Evolutionary conservation across 495 filamentous ascomycete species (phyloP), one percentile per base, ranked within the genome.

Genomic region (Daldinia loculata): DNA sequence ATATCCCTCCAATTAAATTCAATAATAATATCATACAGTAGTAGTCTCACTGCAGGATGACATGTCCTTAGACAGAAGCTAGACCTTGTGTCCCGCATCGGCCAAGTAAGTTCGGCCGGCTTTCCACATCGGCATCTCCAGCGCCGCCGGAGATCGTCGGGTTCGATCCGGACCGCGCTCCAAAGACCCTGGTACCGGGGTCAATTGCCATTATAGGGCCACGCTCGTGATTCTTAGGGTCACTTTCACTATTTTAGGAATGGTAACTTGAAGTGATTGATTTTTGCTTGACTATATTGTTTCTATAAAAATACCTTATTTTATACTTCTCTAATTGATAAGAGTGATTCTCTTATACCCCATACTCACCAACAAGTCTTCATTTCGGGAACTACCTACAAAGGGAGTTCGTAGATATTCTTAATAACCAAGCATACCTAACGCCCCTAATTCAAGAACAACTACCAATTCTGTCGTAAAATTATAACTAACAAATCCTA

Each of bases 81-180:
- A 15, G 41, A 30, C 32, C 39, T 56, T 50, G 30, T 14, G 0
- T 45, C 24, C 26, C 48, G 56, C 52, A 57, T 52, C 51, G 24
- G 27, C 52, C 57, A 51, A 38, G n/a, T 12, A 12, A 34, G 29
- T 60, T 26, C 19, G 17, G 19, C 56, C 22, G 14, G 8, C 7
- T 52, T 26, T 50, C 45, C 45, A 17, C n/a, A 2, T 50, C 69
- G 69, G 69, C 50, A 72, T 32, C 60, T 64, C 55, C 53, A 64
- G 53, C 41, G n/a, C 69, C 63, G 60, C 69, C 69, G 69, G 69
- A 72, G 56, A 72, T 67, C 69, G 69, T 67, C 69, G 69, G 65
- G 51, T 6, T 61, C 36, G 26, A 63, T 11, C 63, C 63, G 62
- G 34, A 27, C 58, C 58, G 62, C 45, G 2, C n/a, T 34, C 32